Evolutionary conservation across 2,329 filamentous ascomycete species (phyloP), one percentile per base, ranked within the genome.

Genomic region (Sclerotinia spermophila): DNA sequence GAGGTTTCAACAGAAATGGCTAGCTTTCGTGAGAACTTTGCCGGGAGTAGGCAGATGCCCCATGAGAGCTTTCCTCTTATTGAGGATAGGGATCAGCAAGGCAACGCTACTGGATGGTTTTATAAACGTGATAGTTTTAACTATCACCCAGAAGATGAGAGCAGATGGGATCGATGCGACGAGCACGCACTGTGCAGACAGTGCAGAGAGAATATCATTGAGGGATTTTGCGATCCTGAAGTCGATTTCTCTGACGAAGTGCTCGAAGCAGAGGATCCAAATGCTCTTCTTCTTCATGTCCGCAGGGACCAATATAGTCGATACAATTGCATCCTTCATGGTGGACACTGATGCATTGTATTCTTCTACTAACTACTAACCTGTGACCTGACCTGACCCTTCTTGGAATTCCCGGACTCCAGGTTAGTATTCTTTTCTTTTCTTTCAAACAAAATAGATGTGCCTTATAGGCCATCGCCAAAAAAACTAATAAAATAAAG

Each of bases 401-500:
- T 56, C 48, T 30, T 69, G 59, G 68, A 69, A 65, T 35, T 48
- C 30, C 60, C 38, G 51, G 38, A 44, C 19, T 53, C 4, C 13
- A 64, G 68, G 68, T 64, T 56, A 65, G 68, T 65, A 45, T 35
- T n/a, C 8, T 30, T 33, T 69, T 44, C 33, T 33, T 44, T 56
- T 56, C 3, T 69, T 66, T 65, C 30, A 58, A 30, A 24, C 6
- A 69, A 59, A 66, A 69, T 30, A 66, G 68, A 56, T 69, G 68
- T 53, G 17, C 44, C 33, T 66, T 48, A 56, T 56, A 60, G 38
- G 68, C 68, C 68, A 58, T 69, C 68, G 38, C 59, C 68, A 69
- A 69, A 69, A 68, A 62, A 58, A 38, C 7, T 8, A 17, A 24
- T 51, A 69, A 66, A 69, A 69, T 56, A 65, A 69, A 66, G 68